These are phyloP conservation scores for Cornus suecica DNA, from an alignment of 148 eudicot species.

Conservation along the genomic window DNA sequence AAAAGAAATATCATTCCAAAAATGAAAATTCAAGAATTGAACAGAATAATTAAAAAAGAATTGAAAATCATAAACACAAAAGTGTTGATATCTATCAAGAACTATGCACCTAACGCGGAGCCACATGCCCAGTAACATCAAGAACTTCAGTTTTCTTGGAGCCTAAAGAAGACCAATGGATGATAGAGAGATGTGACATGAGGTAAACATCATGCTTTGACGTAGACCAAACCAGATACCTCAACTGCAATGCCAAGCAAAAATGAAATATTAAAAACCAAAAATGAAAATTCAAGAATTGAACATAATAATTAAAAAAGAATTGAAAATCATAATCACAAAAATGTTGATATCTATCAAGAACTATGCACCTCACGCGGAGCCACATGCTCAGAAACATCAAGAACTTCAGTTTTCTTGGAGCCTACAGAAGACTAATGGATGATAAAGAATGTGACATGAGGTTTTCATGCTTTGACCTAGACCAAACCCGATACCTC, in stretches of 20 bases:
- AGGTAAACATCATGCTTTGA: slow-evolving; percentile 89
- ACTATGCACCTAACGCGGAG: slow-evolving; percentile 67
- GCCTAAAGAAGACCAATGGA: slow-evolving; percentile 53
- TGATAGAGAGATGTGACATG: slow-evolving; percentile 57
- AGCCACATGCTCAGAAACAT: slow-evolving; percentile 79
- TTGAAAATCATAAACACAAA: neutral
- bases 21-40: no score
- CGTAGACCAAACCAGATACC: slow-evolving; percentile 91
- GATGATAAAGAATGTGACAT: slow-evolving; percentile 54
- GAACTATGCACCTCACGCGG: slow-evolving; percentile 60
- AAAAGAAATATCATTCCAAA: neutral
- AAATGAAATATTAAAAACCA: no score
- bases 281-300: no score
- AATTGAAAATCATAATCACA: neutral
- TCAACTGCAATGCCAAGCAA: slow-evolving; percentile 69
- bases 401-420: slow-evolving; percentile 68
- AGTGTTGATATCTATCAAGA: neutral
- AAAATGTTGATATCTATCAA: neutral
- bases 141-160: slow-evolving; percentile 65
- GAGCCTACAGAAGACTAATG: slow-evolving; percentile 52
- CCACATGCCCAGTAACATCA: slow-evolving; percentile 76
- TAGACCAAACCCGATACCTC: slow-evolving; percentile 90
- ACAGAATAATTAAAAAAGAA: no score
- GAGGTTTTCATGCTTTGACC: slow-evolving; percentile 84
- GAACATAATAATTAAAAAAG: no score